Percentiles rank a stretch among this genome's conserved stretches.
phyloP scores from a whole-genome alignment of 805 yeast species.

The Wickerhamiella azymoides region DNA sequence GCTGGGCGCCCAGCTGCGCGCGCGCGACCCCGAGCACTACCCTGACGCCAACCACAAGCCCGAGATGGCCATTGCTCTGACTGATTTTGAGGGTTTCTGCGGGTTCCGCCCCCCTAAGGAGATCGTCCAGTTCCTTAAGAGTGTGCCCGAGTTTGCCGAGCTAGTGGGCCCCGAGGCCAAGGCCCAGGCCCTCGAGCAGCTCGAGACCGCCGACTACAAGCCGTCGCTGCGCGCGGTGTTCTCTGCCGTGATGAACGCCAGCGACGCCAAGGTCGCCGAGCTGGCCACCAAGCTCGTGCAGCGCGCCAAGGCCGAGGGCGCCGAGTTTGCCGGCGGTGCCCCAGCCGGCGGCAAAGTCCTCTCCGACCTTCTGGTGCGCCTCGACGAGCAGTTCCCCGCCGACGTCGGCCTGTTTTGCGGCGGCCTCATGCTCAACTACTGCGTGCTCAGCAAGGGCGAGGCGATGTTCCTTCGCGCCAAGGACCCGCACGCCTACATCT shows the following conservation, averaged over 20 bases:
- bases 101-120: constrained; percentile 87
- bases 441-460: constrained; percentile 70
- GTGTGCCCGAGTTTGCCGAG: constrained; percentile 61
- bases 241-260: constrained; percentile 69
- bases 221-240: constrained; percentile 60
- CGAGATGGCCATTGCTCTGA: constrained; percentile 98
- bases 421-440: constrained; percentile 81
- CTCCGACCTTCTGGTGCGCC: constrained; percentile 59
- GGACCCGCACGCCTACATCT: constrained; percentile 95
- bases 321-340: constrained; percentile 18
- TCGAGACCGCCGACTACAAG: constrained; percentile 38
- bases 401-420: constrained; percentile 97
- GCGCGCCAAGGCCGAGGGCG: constrained; percentile 39
- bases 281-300: constrained; percentile 52
- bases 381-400: constrained; percentile 78
- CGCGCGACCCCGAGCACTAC: constrained; percentile 77
- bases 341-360: constrained; percentile 34
- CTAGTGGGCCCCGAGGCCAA: constrained; percentile 54
- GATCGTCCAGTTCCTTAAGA: constrained; percentile 50
- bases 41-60: constrained; percentile 99
- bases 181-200: constrained; percentile 23
- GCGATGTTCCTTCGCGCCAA: constrained; percentile 94
- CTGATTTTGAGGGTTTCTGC: constrained; percentile 94
- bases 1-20: constrained; percentile 62
- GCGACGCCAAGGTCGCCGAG: constrained; percentile 41